Evolutionary conservation across 2,329 filamentous ascomycete species (phyloP).

Genomic region (Alternaria arborescens): DNA sequence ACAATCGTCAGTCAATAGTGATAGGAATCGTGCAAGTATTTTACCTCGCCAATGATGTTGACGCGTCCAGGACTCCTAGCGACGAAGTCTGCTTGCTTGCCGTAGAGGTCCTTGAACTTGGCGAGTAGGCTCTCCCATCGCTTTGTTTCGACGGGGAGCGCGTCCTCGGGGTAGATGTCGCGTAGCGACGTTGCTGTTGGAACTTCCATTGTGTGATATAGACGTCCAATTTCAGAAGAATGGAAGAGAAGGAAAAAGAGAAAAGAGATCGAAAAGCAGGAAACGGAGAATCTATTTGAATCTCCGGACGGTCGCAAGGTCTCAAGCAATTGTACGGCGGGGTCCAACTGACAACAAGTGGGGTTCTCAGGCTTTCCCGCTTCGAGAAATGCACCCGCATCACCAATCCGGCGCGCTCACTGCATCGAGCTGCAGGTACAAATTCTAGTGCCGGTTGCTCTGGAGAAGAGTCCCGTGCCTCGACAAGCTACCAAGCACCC

Average conservation of each 20-base stretch:
- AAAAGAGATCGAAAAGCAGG: constrained; percentile 1
- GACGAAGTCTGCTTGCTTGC: constrained; percentile 77
- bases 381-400: constrained; percentile 29
- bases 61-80: constrained; percentile 91
- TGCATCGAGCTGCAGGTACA: constrained; percentile 30
- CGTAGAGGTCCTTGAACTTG: constrained; percentile 75
- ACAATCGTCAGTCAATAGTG: constrained; percentile 30
- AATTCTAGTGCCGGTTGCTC: constrained; percentile 7
- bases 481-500: background rate
- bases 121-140: constrained; percentile 80
- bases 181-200: constrained; percentile 77
- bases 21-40: no score
- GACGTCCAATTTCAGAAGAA: background rate
- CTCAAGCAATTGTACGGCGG: constrained; percentile 30
- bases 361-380: constrained; percentile 32
- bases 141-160: constrained; percentile 70
- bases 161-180: constrained; percentile 84
- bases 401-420: constrained; percentile 19
- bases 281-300: constrained; percentile 19
- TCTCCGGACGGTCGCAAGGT: constrained; percentile 28
- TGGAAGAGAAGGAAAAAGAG: constrained; percentile 5
- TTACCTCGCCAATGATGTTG: constrained; percentile 91
- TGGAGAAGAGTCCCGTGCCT: background rate
- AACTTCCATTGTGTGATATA: constrained; percentile 59
- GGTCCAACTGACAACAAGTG: constrained; percentile 32